Conservation (phyloP, 2,329 filamentous ascomycete genomes). For the Penicillium palitans region DNA sequence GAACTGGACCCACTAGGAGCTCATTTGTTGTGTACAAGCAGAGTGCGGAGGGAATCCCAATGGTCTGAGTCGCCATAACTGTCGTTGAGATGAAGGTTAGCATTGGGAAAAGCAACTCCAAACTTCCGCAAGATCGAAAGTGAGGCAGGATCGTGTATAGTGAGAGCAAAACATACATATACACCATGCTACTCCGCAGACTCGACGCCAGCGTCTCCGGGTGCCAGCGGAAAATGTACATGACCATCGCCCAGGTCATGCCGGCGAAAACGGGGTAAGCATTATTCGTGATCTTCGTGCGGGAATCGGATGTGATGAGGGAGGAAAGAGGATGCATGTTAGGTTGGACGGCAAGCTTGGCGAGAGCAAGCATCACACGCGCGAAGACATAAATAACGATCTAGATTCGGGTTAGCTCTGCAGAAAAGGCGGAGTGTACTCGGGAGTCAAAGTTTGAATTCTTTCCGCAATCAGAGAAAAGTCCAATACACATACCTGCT, state of each 20-base stretch:
- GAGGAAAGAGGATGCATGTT: slow-evolving; percentile 44
- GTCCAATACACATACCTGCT: slow-evolving; percentile 53
- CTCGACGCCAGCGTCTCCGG: slow-evolving; percentile 89
- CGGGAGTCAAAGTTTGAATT: background rate
- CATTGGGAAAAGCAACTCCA: background rate
- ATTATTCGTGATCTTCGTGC: slow-evolving; percentile 60
- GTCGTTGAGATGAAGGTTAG: slow-evolving; percentile 11
- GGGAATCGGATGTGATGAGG: slow-evolving; percentile 48
- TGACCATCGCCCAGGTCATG: slow-evolving; percentile 87
- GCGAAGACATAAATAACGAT: slow-evolving; percentile 99
- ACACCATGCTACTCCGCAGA: slow-evolving; percentile 92
- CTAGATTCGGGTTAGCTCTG: slow-evolving; percentile 45
- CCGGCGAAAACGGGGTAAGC: slow-evolving; percentile 93
- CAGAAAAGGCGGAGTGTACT: background rate
- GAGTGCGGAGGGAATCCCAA: slow-evolving; percentile 82
- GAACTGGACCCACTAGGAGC: background rate
- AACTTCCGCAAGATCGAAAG: background rate
- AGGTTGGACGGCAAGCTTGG: slow-evolving; percentile 75
- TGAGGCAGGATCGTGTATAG: no score
- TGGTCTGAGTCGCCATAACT: slow-evolving; percentile 78
- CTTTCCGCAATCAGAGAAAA: background rate
- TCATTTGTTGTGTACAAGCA: slow-evolving; percentile 80
- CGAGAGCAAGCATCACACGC: slow-evolving; percentile 79
- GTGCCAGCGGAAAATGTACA: slow-evolving; percentile 92
- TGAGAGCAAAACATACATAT: slow-evolving; percentile 68